Base-by-base conservation (phyloP, 2,329 filamentous ascomycete genomes). In the Exophiala sideris region DNA sequence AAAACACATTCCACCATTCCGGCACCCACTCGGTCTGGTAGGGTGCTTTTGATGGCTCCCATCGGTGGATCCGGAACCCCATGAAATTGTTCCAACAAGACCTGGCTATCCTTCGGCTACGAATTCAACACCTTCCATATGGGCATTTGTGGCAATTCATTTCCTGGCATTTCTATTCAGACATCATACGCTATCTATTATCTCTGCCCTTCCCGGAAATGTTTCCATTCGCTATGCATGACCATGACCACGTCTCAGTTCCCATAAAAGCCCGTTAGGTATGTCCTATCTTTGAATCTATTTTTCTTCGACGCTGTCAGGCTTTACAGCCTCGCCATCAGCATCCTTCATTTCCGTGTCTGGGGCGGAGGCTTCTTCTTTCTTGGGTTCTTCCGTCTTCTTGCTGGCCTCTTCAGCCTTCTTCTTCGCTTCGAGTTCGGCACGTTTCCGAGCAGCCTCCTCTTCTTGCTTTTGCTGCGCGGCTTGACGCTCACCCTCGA, bases 401-500 rank as follows among this genome's bases (percentile, higher is more conserved):
- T 80, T 79, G 57, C 75, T 71, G 61, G 81, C 77, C 73, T 89
- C 88, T 74, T 88, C 89, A 52, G 87, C 86, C 64, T 87, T 86
- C 70, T 84, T 84, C 73, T 89, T 86, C 59, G 88, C 88, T 55
- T 94, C 90, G 49, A 85, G 74, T 66, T 84, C 81, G 21, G 80
- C 82, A 50, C 78, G 76, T 72, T 81, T 82, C 74, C 82, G 86
- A 54, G 80, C 82, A 12, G 74, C 75, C 36, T 76, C 80, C 66
- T 83, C 81, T 67, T 92, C 89, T 69, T 90, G 76, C 39, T 76
- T 78, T 70, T 82, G 78, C 60, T 76, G 83, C 39, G 86, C 73
- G 16, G 86, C 88, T 69, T 88, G 84, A 63, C 91, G 87, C 75
- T 96, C 90, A 57, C 85, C 83, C 74, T 96, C 89, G 61, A 91